Base-by-base conservation (phyloP, 805 yeast genomes). In the Nakazawaea holstii region DNA sequence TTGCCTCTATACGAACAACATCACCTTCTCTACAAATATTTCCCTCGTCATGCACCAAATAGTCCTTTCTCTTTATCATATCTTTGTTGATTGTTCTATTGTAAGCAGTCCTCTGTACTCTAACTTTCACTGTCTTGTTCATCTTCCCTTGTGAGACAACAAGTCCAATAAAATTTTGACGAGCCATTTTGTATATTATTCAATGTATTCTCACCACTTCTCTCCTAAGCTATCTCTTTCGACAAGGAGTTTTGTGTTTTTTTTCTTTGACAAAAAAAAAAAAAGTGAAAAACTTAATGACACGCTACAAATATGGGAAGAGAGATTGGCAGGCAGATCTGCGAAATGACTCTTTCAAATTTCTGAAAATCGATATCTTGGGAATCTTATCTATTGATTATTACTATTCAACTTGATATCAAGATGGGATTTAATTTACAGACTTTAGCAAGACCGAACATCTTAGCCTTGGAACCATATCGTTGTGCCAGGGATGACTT, bases 401-500 rank as follows among this genome's bases (percentile, higher is more conserved):
- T 17, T 14, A 10, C 4, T 36, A 8, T 2, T 10, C 10, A 10
- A 10, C 24, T 2, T 7, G n/a, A 24, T 27, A 32, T 8, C 45
- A 50, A 32, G 37, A 70, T 72, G 75, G 61, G 70, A 8, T 79
- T 82, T 58, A 74, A 80, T 55, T 61, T 84, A 29, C 65, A 70
- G 37, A 71, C 75, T 7, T 67, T 90, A 31, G 84, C 87, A 2
- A 76, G 99, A 65, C 96, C 97, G 17, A 94, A 92, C 56, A 89
- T 94, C 50, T 74, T 79, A 50, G 67, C 77, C 2, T 72, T 94
- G 48, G 90, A 86, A 69, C 98, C 99, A 8, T 94, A 94, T 65
- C 77, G 96, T 45, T 94, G 99, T 66, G 99, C 99, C 4, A 74
- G 99, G 67, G 99, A 94, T 60, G 98, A 92, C 61, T 92, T 83